Evolutionary conservation across 805 yeast genomes (phyloP), one percentile per base, ranked within the genome.

Genomic region (Ogataea corticis): DNA sequence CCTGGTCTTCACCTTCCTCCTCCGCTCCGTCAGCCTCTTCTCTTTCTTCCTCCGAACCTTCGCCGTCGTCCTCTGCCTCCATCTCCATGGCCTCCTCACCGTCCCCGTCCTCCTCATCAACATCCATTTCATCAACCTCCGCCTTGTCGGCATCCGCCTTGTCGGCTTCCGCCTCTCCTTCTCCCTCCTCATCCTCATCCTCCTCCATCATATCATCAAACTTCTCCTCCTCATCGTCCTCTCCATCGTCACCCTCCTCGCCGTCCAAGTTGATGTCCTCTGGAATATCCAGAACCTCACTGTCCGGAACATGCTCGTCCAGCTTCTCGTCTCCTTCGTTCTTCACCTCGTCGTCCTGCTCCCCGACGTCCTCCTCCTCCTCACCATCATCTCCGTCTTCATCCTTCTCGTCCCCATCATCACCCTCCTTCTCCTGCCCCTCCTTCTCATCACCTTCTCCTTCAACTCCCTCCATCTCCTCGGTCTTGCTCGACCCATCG

Each of bases 191-290:
- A 5, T 66, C 75, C 1, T 68, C 77, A 1, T 71, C 79, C 11
- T 82, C 90, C 4, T 76, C 83, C 23, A 79, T 94, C 14, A 82
- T 82, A 59, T 91, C 98, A 17, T 90, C 97, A 21, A 91, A 50
- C 16, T 46, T 48, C 1, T 49, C 56, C 16, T 54, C 57, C 14
- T 51, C 53, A 4, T 55, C 68, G 10, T 56, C 67, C 2, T 55
- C 64, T 6, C 49, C 62, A 4, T 62, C 66, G 1, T 71, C 79
- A 10, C 82, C 91, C 4, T 76, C 83, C 18, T 79, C 95, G n/a
- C 83, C 82, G 59, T 92, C 98, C 25, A 92, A 70, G 55, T 92
- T 82, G 74, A 92, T 79, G 57, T 91, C 96, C 13, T 94, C 98
- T 0, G 98, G 97, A 23, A 92, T 71, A 17, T 94, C 97, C 52